phyloP scores from a whole-genome alignment of 208 protist genomes.

The Leishmania amazonensis region DNA sequence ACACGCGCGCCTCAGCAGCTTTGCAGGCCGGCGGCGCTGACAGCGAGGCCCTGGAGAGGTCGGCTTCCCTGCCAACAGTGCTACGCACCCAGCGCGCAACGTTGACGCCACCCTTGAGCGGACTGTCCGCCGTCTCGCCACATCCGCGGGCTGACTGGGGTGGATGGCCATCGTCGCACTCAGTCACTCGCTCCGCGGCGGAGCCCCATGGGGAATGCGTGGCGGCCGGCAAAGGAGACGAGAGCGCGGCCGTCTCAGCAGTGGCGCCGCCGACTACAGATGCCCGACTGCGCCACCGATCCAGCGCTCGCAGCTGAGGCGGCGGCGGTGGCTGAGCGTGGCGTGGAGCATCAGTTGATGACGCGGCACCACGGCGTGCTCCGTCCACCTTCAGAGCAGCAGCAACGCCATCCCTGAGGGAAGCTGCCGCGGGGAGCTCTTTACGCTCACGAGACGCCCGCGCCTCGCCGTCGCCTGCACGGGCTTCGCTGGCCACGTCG shows the following conservation, averaged over 20 bases:
- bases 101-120: conserved; percentile 20
- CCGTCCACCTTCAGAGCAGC: neutral
- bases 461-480: neutral
- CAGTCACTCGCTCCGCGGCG: neutral
- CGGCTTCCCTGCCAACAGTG: conserved; percentile 4
- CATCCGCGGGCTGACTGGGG: neutral
- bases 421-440: neutral
- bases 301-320: neutral
- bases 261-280: neutral
- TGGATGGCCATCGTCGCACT: neutral
- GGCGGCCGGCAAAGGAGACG: neutral
- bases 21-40: neutral
- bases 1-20: neutral
- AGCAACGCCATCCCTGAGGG: neutral
- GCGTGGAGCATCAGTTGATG: neutral
- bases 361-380: neutral
- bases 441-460: neutral
- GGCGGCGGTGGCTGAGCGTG: neutral
- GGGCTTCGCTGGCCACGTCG: neutral
- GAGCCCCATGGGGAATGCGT: neutral
- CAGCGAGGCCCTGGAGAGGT: neutral
- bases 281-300: conserved; percentile 3
- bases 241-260: neutral
- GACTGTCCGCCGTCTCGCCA: neutral
- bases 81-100: conserved; percentile 20